Evolutionary conservation across 2,329 filamentous ascomycete genomes (phyloP).

Genomic region (Alternaria sp.): DNA sequence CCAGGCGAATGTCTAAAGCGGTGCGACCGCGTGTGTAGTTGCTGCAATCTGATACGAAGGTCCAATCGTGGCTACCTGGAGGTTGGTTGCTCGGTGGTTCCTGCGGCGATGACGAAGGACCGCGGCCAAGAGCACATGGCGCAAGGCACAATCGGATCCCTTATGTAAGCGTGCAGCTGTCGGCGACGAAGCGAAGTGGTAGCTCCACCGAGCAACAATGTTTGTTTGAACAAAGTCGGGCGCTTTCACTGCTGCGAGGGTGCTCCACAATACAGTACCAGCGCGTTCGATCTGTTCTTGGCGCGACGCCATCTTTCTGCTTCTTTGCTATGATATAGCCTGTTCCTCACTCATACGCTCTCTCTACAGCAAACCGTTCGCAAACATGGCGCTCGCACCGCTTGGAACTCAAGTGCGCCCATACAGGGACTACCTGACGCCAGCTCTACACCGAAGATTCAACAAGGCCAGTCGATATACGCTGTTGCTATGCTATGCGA

Average conservation of each 20-base stretch:
- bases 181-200: constrained; percentile 26
- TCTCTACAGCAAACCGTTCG: constrained; percentile 31
- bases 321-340: constrained; percentile 38
- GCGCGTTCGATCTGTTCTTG: constrained; percentile 17
- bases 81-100: constrained; percentile 32
- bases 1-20: not conserved
- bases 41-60: constrained; percentile 20
- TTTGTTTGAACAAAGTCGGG: constrained; percentile 41
- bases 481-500: constrained; percentile 74
- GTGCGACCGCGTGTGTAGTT: constrained; percentile 18
- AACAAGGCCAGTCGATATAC: constrained; percentile 76
- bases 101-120: constrained; percentile 41
- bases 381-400: constrained; percentile 38
- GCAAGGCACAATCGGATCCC: constrained; percentile 27
- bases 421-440: constrained; percentile 92
- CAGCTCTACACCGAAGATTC: constrained; percentile 86
- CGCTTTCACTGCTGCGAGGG: constrained; percentile 16
- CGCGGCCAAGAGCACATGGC: constrained; percentile 27
- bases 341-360: constrained; percentile 33
- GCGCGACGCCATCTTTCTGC: constrained; percentile 16
- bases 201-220: constrained; percentile 29
- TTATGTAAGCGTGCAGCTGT: constrained; percentile 29
- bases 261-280: constrained; percentile 15
- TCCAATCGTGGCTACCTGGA: constrained; percentile 37
- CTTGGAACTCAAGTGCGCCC: constrained; percentile 61